Conservation (phyloP, 2,329 filamentous ascomycete species). For the Emmonsiellopsis sp. region DNA sequence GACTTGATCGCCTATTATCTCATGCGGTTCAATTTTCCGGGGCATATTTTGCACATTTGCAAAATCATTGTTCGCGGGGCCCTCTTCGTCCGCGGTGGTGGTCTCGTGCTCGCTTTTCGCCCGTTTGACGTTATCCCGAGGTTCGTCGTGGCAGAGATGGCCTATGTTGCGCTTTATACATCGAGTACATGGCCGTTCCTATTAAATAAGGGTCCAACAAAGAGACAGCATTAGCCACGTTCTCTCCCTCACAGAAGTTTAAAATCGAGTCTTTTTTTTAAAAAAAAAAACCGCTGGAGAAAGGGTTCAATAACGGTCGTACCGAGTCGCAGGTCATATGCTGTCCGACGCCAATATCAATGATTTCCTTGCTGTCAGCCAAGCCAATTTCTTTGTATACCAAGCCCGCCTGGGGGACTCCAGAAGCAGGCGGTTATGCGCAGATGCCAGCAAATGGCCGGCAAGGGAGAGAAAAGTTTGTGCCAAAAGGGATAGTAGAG, state of each 20-base stretch:
- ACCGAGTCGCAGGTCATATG: slow-evolving; percentile 92
- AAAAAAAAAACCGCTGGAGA: slow-evolving; percentile 12
- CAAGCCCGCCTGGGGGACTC: background rate
- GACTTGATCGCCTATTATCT: slow-evolving; percentile 40
- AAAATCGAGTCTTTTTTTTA: slow-evolving; percentile 4
- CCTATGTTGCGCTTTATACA: slow-evolving; percentile 99
- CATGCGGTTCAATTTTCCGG: slow-evolving; percentile 49
- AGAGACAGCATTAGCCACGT: slow-evolving; percentile 26
- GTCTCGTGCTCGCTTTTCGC: slow-evolving; percentile 56
- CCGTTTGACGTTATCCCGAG: slow-evolving; percentile 79
- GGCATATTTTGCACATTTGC: slow-evolving; percentile 38
- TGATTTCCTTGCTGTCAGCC: slow-evolving; percentile 1
- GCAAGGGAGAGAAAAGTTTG: background rate
- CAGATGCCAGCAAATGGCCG: slow-evolving; percentile 8
- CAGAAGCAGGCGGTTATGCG: slow-evolving; percentile 14
- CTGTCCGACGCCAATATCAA: slow-evolving; percentile 43
- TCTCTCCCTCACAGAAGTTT: slow-evolving; percentile 8
- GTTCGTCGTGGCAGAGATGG: slow-evolving; percentile 96
- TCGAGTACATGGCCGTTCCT: slow-evolving; percentile 93
- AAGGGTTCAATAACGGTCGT: slow-evolving; percentile 33
- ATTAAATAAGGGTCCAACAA: slow-evolving; percentile 25
- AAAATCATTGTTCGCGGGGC: slow-evolving; percentile 33
- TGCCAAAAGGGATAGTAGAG: slow-evolving; percentile 19
- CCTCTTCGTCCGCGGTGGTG: slow-evolving; percentile 54
- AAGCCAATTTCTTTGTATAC: slow-evolving; percentile 10